A percentile compares a stretch with the other conserved stretches of the same genome.
Conservation (phyloP, 805 yeast species). For the Wickerhamiella alocasiicola region DNA sequence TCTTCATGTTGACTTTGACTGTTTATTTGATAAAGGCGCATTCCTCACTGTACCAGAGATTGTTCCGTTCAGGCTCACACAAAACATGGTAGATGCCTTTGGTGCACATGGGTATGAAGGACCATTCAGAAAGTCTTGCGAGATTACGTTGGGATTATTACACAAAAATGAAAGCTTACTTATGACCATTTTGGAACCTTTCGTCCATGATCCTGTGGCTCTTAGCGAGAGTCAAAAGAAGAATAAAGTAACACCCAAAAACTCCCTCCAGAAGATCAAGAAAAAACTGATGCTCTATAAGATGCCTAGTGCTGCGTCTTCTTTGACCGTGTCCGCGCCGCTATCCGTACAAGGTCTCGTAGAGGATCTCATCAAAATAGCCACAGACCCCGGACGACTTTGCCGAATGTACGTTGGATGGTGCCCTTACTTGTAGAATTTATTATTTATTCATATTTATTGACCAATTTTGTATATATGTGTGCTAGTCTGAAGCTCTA, state of each 20-base stretch:
- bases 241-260: conserved; percentile 27
- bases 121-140: conserved; percentile 70
- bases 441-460: conserved; percentile 4
- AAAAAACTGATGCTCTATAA: conserved; percentile 75
- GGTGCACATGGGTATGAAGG: conserved; percentile 84
- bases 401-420: conserved; percentile 91
- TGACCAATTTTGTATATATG: too few relatives aligned
- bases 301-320: conserved; percentile 39
- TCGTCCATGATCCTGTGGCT: conserved; percentile 81
- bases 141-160: conserved; percentile 61
- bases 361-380: conserved; percentile 73
- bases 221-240: conserved; percentile 45
- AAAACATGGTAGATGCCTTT: conserved; percentile 76
- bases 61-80: conserved; percentile 88
- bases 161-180: conserved; percentile 70
- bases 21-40: conserved; percentile 73
- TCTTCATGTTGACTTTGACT: conserved; percentile 92
- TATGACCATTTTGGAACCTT: conserved; percentile 84
- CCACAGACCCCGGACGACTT: conserved; percentile 57
- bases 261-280: conserved; percentile 58
- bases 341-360: conserved; percentile 89
- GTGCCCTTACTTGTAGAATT: conserved; percentile 51
- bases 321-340: conserved; percentile 41
- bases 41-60: conserved; percentile 68
- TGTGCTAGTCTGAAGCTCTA: too few relatives aligned